A percentile compares a stretch with the other conserved stretches of the same genome.
These are phyloP conservation scores for Leccinum pellstonianum DNA, from an alignment of 768 basidiomycete genomes.

Conservation along the genomic window DNA sequence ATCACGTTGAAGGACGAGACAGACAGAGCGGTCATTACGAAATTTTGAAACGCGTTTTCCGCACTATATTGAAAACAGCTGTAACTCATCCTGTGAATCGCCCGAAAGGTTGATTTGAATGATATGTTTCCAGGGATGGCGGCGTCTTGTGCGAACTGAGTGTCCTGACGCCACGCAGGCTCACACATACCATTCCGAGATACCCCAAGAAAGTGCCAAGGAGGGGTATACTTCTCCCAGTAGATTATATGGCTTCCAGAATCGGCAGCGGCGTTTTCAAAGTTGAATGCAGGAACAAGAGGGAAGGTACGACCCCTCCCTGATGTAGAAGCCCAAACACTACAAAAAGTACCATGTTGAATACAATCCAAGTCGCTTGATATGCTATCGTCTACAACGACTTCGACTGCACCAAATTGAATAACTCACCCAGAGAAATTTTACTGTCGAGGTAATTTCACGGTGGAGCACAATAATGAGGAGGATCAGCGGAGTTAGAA, in stretches of 20 bases:
- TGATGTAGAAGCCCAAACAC: slow-evolving; percentile 41
- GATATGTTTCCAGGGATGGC: slow-evolving; percentile 14
- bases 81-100: slow-evolving; percentile 15
- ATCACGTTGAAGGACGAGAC: slow-evolving; percentile 5
- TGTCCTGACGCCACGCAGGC: background rate
- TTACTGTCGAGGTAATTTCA: slow-evolving; percentile 26
- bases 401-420: background rate
- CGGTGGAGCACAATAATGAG: slow-evolving; percentile 34
- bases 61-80: too few species aligned
- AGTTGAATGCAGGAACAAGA: slow-evolving; percentile 31
- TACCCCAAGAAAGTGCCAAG: slow-evolving; percentile 35
- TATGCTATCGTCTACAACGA: background rate
- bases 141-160: slow-evolving; percentile 23
- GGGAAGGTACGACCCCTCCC: slow-evolving; percentile 40
- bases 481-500: slow-evolving; percentile 37
- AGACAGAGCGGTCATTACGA: slow-evolving; percentile 14
- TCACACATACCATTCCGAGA: slow-evolving; percentile 14
- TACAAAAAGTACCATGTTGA: slow-evolving; percentile 29
- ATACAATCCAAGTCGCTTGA: slow-evolving; percentile 30
- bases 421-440: slow-evolving; percentile 28
- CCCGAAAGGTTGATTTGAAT: slow-evolving; percentile 33
- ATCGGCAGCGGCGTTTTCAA: slow-evolving; percentile 10
- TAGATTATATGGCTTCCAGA: slow-evolving; percentile 27
- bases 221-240: slow-evolving; percentile 43
- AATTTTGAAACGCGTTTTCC: too few species aligned